Percentiles rank a stretch among this genome's conserved stretches.
phyloP scores from a whole-genome alignment of 192 early-diverging fungal species.

The Coemansia sp. region DNA sequence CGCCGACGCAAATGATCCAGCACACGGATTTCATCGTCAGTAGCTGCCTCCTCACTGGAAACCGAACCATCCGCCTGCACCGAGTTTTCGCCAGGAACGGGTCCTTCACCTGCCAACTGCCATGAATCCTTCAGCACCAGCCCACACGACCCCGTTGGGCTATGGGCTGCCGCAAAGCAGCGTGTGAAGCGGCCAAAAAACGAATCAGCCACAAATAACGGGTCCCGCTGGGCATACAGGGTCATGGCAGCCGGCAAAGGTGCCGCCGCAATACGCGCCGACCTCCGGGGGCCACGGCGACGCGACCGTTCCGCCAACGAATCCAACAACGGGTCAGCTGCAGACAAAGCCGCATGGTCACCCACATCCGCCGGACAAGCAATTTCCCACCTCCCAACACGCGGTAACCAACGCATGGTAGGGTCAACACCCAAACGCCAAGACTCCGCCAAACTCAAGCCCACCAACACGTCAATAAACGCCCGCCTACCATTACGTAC shows the following conservation, averaged over 20 bases:
- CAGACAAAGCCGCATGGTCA: too few species aligned
- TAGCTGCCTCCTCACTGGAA: background rate
- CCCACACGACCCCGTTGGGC: conserved; percentile 3
- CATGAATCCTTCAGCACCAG: conserved; percentile 43
- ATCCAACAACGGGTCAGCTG: background rate
- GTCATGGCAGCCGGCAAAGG: conserved; percentile 1
- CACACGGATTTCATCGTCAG: conserved; percentile 29
- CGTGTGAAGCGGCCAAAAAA: conserved; percentile 43
- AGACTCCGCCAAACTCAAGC: conserved; percentile 15
- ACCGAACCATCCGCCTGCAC: too few species aligned
- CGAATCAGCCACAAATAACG: conserved; percentile 30
- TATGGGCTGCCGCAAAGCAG: conserved; percentile 19
- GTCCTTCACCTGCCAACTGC: conserved; percentile 18
- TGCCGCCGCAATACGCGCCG: conserved; percentile 11
- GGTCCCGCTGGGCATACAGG: conserved; percentile 17
- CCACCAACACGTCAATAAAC: background rate
- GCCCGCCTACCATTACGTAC: conserved; percentile 1
- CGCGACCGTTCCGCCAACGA: background rate
- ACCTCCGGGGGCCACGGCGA: conserved; percentile 3
- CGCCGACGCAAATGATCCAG: conserved; percentile 17
- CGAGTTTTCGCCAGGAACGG: background rate
- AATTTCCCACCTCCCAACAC: conserved; percentile 30
- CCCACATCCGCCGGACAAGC: conserved; percentile 20
- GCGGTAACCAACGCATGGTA: conserved; percentile 26
- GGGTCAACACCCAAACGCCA: conserved; percentile 38